phyloP scores from a whole-genome alignment of 306 rosid species.

The Vachellia collinsii region DNA sequence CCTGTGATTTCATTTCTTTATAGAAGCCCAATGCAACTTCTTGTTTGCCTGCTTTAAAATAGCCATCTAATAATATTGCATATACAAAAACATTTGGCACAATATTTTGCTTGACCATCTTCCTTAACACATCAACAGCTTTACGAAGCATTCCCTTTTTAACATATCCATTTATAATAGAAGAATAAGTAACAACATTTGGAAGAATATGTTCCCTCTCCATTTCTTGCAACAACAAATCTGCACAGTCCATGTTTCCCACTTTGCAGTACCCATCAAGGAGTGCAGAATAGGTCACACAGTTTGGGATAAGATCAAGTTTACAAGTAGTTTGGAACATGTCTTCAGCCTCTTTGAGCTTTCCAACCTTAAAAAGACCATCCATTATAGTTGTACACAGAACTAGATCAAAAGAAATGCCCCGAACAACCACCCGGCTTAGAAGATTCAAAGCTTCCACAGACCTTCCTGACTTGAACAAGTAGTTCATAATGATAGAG shows the following conservation, averaged over 20 bases:
- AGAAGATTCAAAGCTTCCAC: constrained; percentile 69
- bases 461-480: constrained; percentile 64
- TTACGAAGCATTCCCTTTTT: constrained; percentile 79
- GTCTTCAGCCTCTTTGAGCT: constrained; percentile 59
- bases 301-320: constrained; percentile 66
- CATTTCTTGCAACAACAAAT: constrained; percentile 61
- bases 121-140: constrained; percentile 61
- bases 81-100: constrained; percentile 66
- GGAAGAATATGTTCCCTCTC: constrained; percentile 62
- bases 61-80: constrained; percentile 71
- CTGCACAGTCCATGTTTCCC: constrained; percentile 71
- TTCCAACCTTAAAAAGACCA: constrained; percentile 82
- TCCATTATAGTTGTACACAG: constrained; percentile 68
- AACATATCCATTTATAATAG: constrained; percentile 72
- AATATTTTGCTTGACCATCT: constrained; percentile 62
- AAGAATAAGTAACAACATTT: constrained; percentile 69
- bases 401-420: constrained; percentile 68
- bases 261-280: constrained; percentile 72
- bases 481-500: constrained; percentile 62
- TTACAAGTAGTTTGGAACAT: constrained; percentile 56
- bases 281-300: constrained; percentile 72
- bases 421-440: constrained; percentile 79
- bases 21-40: constrained; percentile 65
- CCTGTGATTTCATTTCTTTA: constrained; percentile 65
- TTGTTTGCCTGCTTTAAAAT: constrained; percentile 65